Base-by-base conservation (phyloP, 2,329 filamentous ascomycete species). In the Xylaria sp. region DNA sequence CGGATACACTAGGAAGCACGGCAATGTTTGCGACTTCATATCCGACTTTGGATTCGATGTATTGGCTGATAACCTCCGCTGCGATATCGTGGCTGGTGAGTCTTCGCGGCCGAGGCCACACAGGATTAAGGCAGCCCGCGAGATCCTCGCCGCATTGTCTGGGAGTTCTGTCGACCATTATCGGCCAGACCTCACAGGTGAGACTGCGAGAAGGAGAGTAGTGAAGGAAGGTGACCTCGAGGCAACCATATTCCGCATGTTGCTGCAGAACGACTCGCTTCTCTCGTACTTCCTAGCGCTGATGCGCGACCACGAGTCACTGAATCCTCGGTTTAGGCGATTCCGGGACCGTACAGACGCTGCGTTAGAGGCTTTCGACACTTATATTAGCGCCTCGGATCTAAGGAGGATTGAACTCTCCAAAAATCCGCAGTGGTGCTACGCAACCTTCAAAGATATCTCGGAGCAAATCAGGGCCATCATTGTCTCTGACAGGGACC, bases 181-280 rank as follows among this genome's bases (percentile, higher is more conserved):
- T 64, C 78, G 82, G 2, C 78, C 77, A 2, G 83, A 85, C 31
- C 77, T 47, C 81, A 82, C 61, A 66, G 74, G 19, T 70, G 71
- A 15, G 61, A 68, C 3, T 17, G 60, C 57, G 1, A 74, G 73
- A 14, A 76, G 72, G 59, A 74, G 74, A n/a, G 72, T 79, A 9
- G 69, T 82, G 53, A 78, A 78, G 61, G 75, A 76, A 9, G 75
- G 77, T 52, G 82, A 86, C 61, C 75, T 86, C 1, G 82, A 83
- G 65, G 76, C 77, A 46, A 84, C 83, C 2, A 71, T 87, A 14
- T 81, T 84, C 64, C 80, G 80, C 54, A 84, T 87, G 74, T 76
- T 87, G 15, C 75, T 86, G 21, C 78, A 80, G 64, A 85, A 85
- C 67, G 78, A 84, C 70, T 79, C 82, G 42, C 81, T 87, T 73